Base-by-base conservation (phyloP, 2,329 filamentous ascomycete species). In the Xylaria hypoxylon region DNA sequence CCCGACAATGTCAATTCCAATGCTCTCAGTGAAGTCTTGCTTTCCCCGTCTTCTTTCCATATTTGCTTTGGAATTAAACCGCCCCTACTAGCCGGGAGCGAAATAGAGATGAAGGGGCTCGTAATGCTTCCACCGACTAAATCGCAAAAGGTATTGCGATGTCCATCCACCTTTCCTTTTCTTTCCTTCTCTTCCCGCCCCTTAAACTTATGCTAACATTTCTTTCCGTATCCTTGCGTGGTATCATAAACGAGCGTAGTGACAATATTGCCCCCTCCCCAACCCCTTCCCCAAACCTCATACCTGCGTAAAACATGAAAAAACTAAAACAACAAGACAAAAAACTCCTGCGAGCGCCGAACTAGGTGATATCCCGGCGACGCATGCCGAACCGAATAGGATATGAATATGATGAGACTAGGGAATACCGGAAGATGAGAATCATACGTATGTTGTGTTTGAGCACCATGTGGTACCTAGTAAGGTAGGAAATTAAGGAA, bases 181-280 rank as follows among this genome's bases (percentile, higher is more conserved):
- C 26, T 19, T 44, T 44, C 33, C 35, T 15, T 15, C 11, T 38
- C 35, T 15, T 38, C 33, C 19, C 13, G 3, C 19, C n/a, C 24
- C 19, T 19, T 26, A 17, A 24, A 17, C 35, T n/a, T 38, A 63
- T 59, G 55, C 47, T 35, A 52, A 44, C 24, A 33, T 45, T 31
- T 24, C 8, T 22, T 84, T 31, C 33, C 51, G 19, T 33, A 19
- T 61, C 42, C 22, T 40, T 42, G 40, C 28, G 40, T 64, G 68
- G 68, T 73, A 72, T 74, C 71, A 67, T 71, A 70, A 74, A 71
- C 62, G 71, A 74, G 71, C 44, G 72, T 70, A 58, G 65, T 53
- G 61, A 66, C 59, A 65, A 59, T 45, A 52, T 31, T 64, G 47
- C 56, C 26, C 47, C 35, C 52, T 22, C 48, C 13, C 24, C 28